Conservation (phyloP, 768 basidiomycete genomes). For the Termitomyces eurrhizus region DNA sequence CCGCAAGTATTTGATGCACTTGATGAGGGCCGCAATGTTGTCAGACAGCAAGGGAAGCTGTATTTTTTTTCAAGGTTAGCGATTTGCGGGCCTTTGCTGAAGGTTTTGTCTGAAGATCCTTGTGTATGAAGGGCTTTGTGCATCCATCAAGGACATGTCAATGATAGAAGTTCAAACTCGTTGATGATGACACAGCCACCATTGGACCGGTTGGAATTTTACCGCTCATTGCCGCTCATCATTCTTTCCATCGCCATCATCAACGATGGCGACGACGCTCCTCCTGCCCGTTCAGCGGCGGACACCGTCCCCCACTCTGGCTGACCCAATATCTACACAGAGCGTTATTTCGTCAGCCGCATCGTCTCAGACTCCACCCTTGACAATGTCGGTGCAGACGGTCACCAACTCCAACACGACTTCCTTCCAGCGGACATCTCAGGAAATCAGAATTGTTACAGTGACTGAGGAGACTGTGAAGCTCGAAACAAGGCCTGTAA, state of each 20-base stretch:
- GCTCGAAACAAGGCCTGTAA: conserved; percentile 23
- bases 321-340: conserved; percentile 17
- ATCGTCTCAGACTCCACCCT: conserved; percentile 32
- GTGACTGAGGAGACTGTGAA: conserved; percentile 46
- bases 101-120: background rate
- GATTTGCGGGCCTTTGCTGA: background rate
- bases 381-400: conserved; percentile 19
- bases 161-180: background rate
- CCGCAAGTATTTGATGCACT: background rate
- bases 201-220: background rate
- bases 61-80: background rate
- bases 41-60: background rate
- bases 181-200: conserved; percentile 6
- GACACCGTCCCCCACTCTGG: conserved; percentile 24
- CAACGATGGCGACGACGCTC: conserved; percentile 12
- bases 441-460: conserved; percentile 53
- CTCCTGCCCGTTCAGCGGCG: conserved; percentile 13
- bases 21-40: background rate
- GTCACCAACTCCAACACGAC: conserved; percentile 4
- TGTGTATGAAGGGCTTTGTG: background rate
- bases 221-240: background rate
- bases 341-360: conserved; percentile 27
- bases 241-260: background rate
- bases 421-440: conserved; percentile 20
- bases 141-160: background rate